Evolutionary conservation across 2,329 filamentous ascomycete genomes (phyloP).

Genomic region (Catunica adiposa): DNA sequence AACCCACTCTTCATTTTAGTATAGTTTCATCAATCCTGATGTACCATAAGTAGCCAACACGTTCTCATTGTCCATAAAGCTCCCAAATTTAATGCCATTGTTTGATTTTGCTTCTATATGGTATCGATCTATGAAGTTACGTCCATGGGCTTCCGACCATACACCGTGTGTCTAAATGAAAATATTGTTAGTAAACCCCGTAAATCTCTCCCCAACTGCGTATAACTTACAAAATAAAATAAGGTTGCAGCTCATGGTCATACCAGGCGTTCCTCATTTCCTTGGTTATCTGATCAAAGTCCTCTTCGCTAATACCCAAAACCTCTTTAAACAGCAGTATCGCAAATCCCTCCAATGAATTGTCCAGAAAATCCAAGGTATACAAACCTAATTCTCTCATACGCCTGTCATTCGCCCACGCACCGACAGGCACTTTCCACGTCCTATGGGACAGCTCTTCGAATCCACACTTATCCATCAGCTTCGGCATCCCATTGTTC

Average conservation of each 20-base stretch:
- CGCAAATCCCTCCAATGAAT: slow-evolving; percentile 21
- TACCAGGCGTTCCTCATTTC: slow-evolving; percentile 15
- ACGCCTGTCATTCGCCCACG: slow-evolving; percentile 30
- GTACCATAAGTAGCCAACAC: no score
- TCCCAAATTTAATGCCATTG: no score
- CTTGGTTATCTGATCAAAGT: slow-evolving; percentile 17
- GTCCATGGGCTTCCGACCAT: slow-evolving; percentile 1
- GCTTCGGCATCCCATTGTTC: slow-evolving; percentile 15
- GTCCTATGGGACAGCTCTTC: slow-evolving; percentile 24
- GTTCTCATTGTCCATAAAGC: no score
- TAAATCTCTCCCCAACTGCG: not conserved
- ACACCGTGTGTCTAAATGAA: slow-evolving; percentile 1
- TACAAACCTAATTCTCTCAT: slow-evolving; percentile 27
- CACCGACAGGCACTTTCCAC: slow-evolving; percentile 28
- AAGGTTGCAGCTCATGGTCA: slow-evolving; percentile 5
- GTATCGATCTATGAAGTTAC: no score
- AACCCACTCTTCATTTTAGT: no score
- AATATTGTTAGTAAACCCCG: not conserved
- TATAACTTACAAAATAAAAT: slow-evolving; percentile 8
- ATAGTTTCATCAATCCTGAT: no score
- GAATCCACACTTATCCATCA: slow-evolving; percentile 23
- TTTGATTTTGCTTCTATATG: no score
- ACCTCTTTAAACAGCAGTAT: slow-evolving; percentile 19
- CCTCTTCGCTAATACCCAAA: slow-evolving; percentile 19
- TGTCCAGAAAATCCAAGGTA: slow-evolving; percentile 19